A percentile compares a stretch with the other conserved stretches of the same genome.
Conservation (phyloP, 352 stramenopile genomes). For the Phytophthora megakarya region DNA sequence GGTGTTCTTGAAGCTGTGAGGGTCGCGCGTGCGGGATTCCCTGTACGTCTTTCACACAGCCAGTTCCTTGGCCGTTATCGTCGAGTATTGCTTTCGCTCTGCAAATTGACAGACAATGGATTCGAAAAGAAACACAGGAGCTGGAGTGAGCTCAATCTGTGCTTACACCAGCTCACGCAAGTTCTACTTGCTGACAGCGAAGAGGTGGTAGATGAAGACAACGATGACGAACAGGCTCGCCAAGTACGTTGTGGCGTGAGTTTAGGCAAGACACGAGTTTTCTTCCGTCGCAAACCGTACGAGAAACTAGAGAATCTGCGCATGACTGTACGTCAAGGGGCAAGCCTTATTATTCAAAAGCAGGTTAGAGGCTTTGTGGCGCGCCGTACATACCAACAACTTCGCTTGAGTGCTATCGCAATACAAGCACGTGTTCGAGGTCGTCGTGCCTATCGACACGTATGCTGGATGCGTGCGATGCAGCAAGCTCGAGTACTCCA, state of each 20-base stretch:
- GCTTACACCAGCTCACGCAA: constrained; percentile 38
- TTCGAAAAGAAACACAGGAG: constrained; percentile 25
- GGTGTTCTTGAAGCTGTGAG: constrained; percentile 90
- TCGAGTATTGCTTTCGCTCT: constrained; percentile 51
- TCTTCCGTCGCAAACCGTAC: constrained; percentile 94
- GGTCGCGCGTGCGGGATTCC: constrained; percentile 83
- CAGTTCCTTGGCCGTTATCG: constrained; percentile 81
- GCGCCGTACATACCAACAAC: constrained; percentile 39
- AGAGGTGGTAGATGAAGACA: constrained; percentile 14
- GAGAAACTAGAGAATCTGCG: constrained; percentile 90
- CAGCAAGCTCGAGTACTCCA: constrained; percentile 54
- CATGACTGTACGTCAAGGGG: constrained; percentile 31
- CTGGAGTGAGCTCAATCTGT: constrained; percentile 34
- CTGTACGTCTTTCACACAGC: constrained; percentile 77
- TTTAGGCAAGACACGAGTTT: constrained; percentile 93
- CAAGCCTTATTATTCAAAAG: constrained; percentile 59
- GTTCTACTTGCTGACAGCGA: constrained; percentile 31
- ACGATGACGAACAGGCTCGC: constrained; percentile 31
- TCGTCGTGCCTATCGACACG: constrained; percentile 35
- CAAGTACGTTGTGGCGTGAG: constrained; percentile 53
- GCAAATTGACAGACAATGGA: constrained; percentile 22
- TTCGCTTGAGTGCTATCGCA: constrained; percentile 41
- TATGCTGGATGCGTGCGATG: constrained; percentile 50
- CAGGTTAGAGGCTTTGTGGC: constrained; percentile 53
- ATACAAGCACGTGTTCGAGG: constrained; percentile 57